These are phyloP conservation scores for Dactylis glomerata DNA, from an alignment of 176 grass and related monocot species.

Conservation along the genomic window DNA sequence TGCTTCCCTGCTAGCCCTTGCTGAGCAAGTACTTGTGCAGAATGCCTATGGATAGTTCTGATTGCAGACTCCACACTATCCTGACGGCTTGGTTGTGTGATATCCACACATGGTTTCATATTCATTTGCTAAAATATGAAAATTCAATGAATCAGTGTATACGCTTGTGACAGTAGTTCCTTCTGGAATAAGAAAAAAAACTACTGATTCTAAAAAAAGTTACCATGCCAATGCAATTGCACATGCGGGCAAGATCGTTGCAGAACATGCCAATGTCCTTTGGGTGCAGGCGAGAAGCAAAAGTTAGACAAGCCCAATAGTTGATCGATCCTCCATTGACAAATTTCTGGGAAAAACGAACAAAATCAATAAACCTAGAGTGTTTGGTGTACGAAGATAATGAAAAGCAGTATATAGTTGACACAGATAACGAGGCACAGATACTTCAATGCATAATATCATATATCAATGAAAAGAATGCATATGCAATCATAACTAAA, in stretches of 20 bases:
- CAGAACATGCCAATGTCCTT: constrained; percentile 45
- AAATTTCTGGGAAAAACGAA: constrained; percentile 29
- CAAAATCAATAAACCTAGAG: neutral
- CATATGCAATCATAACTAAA: neutral
- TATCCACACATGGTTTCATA: constrained; percentile 37
- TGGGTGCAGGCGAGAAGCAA: constrained; percentile 33
- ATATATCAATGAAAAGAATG: neutral
- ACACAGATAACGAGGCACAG: neutral
- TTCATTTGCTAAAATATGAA: constrained; percentile 14
- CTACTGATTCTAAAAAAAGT: neutral
- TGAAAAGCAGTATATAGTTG: neutral
- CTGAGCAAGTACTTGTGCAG: constrained; percentile 17
- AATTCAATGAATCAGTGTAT: neutral
- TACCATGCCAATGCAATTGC: constrained; percentile 62
- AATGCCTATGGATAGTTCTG: constrained; percentile 39
- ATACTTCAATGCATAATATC: neutral
- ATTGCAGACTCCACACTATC: constrained; percentile 46
- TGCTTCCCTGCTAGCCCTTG: constrained; percentile 18
- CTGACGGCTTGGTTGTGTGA: constrained; percentile 20
- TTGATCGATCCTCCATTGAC: constrained; percentile 47
- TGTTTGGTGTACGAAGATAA: neutral
- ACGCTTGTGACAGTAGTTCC: neutral
- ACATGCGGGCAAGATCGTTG: constrained; percentile 16
- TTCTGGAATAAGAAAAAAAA: neutral
- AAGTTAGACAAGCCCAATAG: constrained; percentile 52